Evolutionary conservation across 1,284 basidiomycete genomes (phyloP).

Genomic region (Microbotryum lychnidis-dioicae): DNA sequence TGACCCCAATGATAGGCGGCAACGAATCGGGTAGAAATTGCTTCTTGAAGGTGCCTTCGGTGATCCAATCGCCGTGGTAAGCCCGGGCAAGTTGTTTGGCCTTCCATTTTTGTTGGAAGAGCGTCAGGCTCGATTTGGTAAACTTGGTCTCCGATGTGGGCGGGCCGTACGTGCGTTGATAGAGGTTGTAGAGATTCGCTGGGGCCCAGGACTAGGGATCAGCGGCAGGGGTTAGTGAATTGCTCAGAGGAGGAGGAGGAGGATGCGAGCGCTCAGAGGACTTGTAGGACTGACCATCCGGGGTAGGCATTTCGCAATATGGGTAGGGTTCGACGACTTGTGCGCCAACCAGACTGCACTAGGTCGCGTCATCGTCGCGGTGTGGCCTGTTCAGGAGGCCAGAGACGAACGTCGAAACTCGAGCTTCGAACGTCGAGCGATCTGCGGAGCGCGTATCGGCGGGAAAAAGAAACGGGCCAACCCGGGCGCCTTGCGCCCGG

Average conservation of each 20-base stretch:
- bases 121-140: constrained; percentile 53
- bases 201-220: constrained; percentile 64
- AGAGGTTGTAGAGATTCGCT: constrained; percentile 70
- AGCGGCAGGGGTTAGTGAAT: not conserved
- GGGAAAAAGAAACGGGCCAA: no score
- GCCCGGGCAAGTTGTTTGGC: constrained; percentile 83
- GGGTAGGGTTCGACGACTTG: constrained; percentile 19
- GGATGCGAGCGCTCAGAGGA: not conserved
- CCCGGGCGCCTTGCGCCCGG: no score
- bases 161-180: constrained; percentile 53
- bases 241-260: not conserved
- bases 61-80: constrained; percentile 94
- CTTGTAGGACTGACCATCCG: constrained; percentile 20
- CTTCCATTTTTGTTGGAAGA: constrained; percentile 89
- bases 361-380: no score
- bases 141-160: constrained; percentile 47
- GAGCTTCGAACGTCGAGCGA: no score
- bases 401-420: no score
- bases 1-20: constrained; percentile 63
- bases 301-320: constrained; percentile 24
- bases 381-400: no score
- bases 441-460: no score
- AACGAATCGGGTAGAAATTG: constrained; percentile 86
- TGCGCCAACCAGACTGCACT: constrained; percentile 9
- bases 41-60: constrained; percentile 85